Conservation (phyloP, 2,329 filamentous ascomycete genomes). For the Nannizziopsis barbatae region DNA sequence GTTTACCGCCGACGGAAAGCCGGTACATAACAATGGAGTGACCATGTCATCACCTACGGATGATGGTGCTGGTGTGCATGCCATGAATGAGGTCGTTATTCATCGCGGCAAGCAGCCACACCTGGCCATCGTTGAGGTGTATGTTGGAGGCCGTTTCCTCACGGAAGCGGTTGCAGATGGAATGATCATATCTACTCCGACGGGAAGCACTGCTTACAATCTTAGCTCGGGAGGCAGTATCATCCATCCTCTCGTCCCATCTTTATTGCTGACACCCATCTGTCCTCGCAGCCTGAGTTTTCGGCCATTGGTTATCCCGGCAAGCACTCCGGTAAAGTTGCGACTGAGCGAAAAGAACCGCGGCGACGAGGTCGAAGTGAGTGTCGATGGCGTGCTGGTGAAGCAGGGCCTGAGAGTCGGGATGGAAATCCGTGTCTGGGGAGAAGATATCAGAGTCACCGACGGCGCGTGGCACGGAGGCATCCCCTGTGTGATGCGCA, state of each 20-base stretch:
- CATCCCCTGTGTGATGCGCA: constrained; percentile 80
- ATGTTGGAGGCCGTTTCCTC: constrained; percentile 74
- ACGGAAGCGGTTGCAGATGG: constrained; percentile 93
- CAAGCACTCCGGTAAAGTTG: constrained; percentile 46
- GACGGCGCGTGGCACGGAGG: constrained; percentile 57
- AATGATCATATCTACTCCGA: constrained; percentile 87
- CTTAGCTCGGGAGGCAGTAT: constrained; percentile 88
- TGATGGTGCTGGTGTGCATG: constrained; percentile 44
- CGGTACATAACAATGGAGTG: constrained; percentile 25
- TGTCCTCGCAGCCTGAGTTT: constrained; percentile 88
- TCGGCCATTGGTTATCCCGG: constrained; percentile 80
- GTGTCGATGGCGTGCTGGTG: constrained; percentile 60
- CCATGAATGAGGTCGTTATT: constrained; percentile 91
- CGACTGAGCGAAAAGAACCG: constrained; percentile 71
- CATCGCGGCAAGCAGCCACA: constrained; percentile 85
- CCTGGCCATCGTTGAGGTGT: constrained; percentile 83
- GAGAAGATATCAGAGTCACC: constrained; percentile 57
- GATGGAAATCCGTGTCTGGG: constrained; percentile 78
- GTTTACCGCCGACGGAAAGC: constrained; percentile 54
- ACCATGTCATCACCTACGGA: constrained; percentile 25
- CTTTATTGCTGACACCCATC: constrained; percentile 83
- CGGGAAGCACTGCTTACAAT: constrained; percentile 89
- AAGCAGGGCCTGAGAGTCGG: constrained; percentile 58
- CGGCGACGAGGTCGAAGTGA: constrained; percentile 64
- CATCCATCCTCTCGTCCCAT: constrained; percentile 82